Evolutionary conservation across 306 rosid species (phyloP).

Genomic region (Sindora glabra): DNA sequence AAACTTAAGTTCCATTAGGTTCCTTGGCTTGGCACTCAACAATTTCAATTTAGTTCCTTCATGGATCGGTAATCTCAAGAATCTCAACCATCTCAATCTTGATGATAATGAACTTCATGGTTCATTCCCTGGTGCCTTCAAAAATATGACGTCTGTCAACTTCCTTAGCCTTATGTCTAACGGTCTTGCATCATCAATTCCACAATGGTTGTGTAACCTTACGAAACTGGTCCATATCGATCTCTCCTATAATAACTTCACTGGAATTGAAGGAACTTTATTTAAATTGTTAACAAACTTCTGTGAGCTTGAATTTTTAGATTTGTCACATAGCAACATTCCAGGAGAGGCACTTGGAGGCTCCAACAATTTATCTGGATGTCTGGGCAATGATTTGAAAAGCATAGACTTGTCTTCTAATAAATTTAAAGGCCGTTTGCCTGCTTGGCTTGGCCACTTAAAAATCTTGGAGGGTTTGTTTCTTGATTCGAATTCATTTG

Average conservation of each 20-base stretch:
- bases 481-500: not conserved
- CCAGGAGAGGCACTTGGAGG: not conserved
- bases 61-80: no score
- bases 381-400: not conserved
- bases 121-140: not conserved
- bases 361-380: not conserved
- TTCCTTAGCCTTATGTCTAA: not conserved
- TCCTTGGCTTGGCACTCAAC: no score
- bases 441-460: not conserved
- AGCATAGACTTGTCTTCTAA: not conserved
- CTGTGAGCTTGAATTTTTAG: not conserved
- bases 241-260: not conserved
- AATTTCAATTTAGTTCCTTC: no score
- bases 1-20: no score
- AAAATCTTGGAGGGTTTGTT: not conserved
- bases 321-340: not conserved
- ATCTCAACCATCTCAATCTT: no score
- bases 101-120: no score
- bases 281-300: not conserved
- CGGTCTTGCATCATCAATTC: not conserved
- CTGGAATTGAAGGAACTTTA: not conserved
- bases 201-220: not conserved
- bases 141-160: not conserved
- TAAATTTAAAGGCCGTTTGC: not conserved
- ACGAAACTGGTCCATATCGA: not conserved